A percentile compares a stretch with the other conserved stretches of the same genome.
Evolutionary conservation across 352 stramenopile genomes (phyloP).

Genomic region (Pythium phragmitis): DNA sequence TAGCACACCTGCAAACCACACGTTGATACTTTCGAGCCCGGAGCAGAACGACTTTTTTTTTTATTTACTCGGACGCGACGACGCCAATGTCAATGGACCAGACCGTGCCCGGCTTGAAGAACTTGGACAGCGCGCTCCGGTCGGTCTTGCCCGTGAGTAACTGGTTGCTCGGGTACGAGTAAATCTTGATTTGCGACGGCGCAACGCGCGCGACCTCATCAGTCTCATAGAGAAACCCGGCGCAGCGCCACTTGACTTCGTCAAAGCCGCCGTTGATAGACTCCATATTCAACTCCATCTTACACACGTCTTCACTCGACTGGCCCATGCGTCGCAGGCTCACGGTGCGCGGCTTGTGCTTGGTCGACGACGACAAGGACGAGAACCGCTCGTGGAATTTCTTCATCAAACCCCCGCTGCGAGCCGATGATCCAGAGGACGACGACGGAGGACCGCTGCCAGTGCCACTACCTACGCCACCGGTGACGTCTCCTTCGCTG

Average conservation of each 20-base stretch:
- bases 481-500: conserved; percentile 38
- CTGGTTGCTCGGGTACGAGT: conserved; percentile 71
- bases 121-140: conserved; percentile 63
- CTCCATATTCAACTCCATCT: conserved; percentile 82
- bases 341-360: conserved; percentile 47
- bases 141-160: conserved; percentile 63
- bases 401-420: conserved; percentile 59
- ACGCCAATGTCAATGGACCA: conserved; percentile 79
- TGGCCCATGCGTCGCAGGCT: conserved; percentile 68
- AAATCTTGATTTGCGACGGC: conserved; percentile 78
- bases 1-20: conserved; percentile 26
- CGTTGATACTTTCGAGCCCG: not conserved
- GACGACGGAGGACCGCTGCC: not conserved
- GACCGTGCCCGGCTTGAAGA: conserved; percentile 72
- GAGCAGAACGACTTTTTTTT: too few relatives aligned
- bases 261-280: conserved; percentile 80
- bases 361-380: conserved; percentile 54
- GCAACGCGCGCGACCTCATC: conserved; percentile 79
- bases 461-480: conserved; percentile 4
- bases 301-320: conserved; percentile 64
- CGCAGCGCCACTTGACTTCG: conserved; percentile 87
- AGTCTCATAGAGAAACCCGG: conserved; percentile 78
- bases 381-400: conserved; percentile 71
- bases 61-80: conserved; percentile 15
- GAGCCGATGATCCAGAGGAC: conserved; percentile 11